Conservation (phyloP, 2,329 filamentous ascomycete genomes). For the Xylaria sp. region DNA sequence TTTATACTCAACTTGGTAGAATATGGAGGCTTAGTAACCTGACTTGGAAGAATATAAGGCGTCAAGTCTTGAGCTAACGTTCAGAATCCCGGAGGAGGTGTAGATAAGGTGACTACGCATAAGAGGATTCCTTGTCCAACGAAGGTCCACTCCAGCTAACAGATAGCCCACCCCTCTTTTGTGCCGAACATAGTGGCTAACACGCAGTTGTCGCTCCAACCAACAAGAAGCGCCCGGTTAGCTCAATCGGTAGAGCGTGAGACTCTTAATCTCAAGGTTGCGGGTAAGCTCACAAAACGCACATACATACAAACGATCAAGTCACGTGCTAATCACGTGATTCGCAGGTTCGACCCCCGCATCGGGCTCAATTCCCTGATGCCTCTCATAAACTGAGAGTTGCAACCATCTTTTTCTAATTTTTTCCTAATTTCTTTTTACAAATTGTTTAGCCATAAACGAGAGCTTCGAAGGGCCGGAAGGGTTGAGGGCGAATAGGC, state of each 20-base stretch:
- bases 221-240: conserved; percentile 62
- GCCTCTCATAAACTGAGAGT: conserved; percentile 21
- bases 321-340: no score
- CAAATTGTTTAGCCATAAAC: no score
- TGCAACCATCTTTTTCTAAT: conserved; percentile 27
- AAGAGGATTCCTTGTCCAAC: no score
- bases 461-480: no score
- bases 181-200: neutral
- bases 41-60: no score
- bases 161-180: neutral
- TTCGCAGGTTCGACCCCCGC: conserved; percentile 37
- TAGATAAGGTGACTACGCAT: no score
- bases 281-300: conserved; percentile 39
- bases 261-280: conserved; percentile 67
- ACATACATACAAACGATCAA: neutral
- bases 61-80: no score
- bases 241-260: conserved; percentile 80
- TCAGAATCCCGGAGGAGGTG: no score
- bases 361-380: conserved; percentile 40
- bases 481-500: no score
- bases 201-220: neutral
- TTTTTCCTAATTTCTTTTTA: neutral
- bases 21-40: no score
- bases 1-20: no score
- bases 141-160: neutral